Conservation (phyloP, 176 grass and related monocot species). For the Zoysia pacifica region DNA sequence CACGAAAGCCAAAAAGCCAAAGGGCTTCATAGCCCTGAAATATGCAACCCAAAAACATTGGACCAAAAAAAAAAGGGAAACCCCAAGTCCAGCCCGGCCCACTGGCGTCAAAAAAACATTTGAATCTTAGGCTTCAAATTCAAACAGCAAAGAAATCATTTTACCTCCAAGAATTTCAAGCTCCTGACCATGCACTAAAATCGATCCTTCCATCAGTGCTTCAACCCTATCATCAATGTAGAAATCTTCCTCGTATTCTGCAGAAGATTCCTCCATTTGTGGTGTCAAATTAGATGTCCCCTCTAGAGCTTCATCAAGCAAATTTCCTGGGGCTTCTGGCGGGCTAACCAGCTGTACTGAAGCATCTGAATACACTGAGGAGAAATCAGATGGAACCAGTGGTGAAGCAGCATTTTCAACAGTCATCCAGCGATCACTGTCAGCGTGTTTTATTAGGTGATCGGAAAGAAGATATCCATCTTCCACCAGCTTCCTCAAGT, state of each 20-base stretch:
- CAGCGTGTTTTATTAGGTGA: slow-evolving; percentile 95
- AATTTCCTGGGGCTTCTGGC: slow-evolving; percentile 70
- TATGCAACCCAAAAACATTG: slow-evolving; percentile 29
- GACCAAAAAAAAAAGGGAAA: slow-evolving; percentile 22
- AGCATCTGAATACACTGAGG: slow-evolving; percentile 55
- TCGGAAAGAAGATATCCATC: slow-evolving; percentile 88
- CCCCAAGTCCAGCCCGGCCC: not conserved
- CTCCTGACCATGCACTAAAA: slow-evolving; percentile 69
- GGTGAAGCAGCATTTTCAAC: slow-evolving; percentile 94
- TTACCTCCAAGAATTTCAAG: slow-evolving; percentile 91
- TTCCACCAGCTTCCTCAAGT: slow-evolving; percentile 73
- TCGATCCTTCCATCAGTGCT: slow-evolving; percentile 70
- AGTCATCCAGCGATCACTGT: slow-evolving; percentile 79
- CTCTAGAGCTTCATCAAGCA: slow-evolving; percentile 64
- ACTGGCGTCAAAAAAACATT: slow-evolving; percentile 28
- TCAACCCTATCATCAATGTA: slow-evolving; percentile 83
- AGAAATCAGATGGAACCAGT: slow-evolving; percentile 53
- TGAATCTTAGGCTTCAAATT: slow-evolving; percentile 22
- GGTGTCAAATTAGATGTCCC: slow-evolving; percentile 48
- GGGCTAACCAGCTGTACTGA: slow-evolving; percentile 51
- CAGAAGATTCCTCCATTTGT: slow-evolving; percentile 46
- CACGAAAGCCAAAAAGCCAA: slow-evolving; percentile 1
- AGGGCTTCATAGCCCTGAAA: slow-evolving; percentile 1
- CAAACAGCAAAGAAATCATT: slow-evolving; percentile 31
- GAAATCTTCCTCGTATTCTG: slow-evolving; percentile 63